A percentile compares a stretch with the other conserved stretches of the same genome.
These are phyloP conservation scores for Cucurbita argyrosperma DNA, from an alignment of 306 rosid species.

Conservation along the genomic window DNA sequence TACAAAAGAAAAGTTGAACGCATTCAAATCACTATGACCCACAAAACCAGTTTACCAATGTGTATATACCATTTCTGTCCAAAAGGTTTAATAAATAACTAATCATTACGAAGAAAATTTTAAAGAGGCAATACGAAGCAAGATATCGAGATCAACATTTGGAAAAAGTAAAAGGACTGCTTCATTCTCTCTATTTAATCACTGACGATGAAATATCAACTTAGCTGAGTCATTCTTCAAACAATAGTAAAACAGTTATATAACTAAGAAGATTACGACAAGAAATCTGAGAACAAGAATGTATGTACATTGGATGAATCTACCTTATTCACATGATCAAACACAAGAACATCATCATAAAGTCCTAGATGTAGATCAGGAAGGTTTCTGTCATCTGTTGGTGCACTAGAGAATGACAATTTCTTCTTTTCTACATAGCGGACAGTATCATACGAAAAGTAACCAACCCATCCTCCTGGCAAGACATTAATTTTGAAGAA, in stretches of 20 bases:
- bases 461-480: slow-evolving; percentile 95
- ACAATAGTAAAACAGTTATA: background rate
- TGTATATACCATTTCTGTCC: background rate
- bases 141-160: background rate
- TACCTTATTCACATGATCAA: slow-evolving; percentile 95
- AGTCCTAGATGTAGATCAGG: slow-evolving; percentile 96
- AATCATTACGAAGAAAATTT: background rate
- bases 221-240: background rate
- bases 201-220: background rate
- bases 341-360: slow-evolving; percentile 78
- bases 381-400: slow-evolving; percentile 74
- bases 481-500: background rate
- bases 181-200: background rate
- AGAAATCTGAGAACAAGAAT: background rate
- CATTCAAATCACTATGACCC: background rate
- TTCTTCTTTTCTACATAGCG: slow-evolving; percentile 91
- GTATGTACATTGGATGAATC: background rate
- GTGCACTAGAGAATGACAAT: slow-evolving; percentile 75
- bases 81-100: background rate
- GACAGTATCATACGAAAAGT: slow-evolving; percentile 89
- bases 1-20: background rate
- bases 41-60: background rate
- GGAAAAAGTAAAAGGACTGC: background rate
- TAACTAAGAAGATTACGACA: background rate
- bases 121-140: background rate